A percentile compares a stretch with the other conserved stretches of the same genome.
phyloP scores from a whole-genome alignment of 2,329 filamentous ascomycete species.

The Fusarium fujikuroi region DNA sequence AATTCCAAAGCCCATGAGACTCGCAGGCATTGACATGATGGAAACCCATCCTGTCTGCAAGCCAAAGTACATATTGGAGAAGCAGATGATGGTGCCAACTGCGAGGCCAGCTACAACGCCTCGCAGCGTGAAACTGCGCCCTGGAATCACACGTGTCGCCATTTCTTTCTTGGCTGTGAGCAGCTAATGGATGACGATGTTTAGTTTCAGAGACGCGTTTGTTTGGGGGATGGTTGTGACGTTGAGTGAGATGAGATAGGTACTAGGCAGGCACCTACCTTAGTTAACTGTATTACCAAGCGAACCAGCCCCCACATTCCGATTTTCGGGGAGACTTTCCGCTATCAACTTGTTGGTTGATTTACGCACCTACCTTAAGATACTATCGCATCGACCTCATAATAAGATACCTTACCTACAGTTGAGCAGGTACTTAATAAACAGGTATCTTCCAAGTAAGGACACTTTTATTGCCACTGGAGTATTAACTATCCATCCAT shows the following conservation, averaged over 20 bases:
- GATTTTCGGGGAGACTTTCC: background rate
- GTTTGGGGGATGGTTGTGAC: background rate
- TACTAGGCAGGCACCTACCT: background rate
- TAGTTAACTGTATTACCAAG: conserved; percentile 1
- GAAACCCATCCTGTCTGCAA: conserved; percentile 80
- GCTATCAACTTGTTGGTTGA: background rate
- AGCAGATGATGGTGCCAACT: conserved; percentile 92
- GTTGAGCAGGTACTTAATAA: background rate
- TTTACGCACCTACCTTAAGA: background rate
- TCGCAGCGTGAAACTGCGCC: conserved; percentile 84
- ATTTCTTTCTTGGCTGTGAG: conserved; percentile 13
- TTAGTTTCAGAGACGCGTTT: background rate
- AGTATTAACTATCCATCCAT: background rate
- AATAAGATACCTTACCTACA: background rate
- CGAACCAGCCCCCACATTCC: conserved; percentile 11
- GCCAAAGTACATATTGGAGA: conserved; percentile 99
- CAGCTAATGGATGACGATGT: conserved; percentile 8
- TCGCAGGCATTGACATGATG: conserved; percentile 97
- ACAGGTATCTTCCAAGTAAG: background rate
- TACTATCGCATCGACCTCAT: background rate
- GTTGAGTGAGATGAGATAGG: background rate
- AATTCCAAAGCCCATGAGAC: conserved; percentile 92
- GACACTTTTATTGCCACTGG: background rate
- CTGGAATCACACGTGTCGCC: conserved; percentile 48
- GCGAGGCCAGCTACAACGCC: conserved; percentile 81